Base-by-base conservation (phyloP, 345 rosid species). In the Gossypium herbaceum region DNA sequence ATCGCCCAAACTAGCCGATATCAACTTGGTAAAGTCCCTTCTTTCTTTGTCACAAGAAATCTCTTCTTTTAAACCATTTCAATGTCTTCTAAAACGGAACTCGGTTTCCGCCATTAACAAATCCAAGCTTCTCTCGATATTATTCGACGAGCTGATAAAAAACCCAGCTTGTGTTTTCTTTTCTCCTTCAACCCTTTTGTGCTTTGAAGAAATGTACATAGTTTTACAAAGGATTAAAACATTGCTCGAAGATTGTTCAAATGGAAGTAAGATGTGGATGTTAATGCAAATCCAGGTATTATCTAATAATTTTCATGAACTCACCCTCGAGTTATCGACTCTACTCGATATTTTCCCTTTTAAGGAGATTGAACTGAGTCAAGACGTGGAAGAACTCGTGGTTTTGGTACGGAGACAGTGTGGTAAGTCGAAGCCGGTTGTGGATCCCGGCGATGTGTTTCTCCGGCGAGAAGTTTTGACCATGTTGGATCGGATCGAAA, bases 171-270 rank as follows among this genome's bases (percentile, higher is more conserved):
- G 70, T 0, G 51, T 2, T 17, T 58, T 79, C 25, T 79, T 80
- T 54, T 82, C 91, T 3, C 77, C 86, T 6, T 87, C 91, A 0
- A 75, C 86, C 22, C 79, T 85, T 15, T 88, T 92, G n/a, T 94
- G 98, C 75, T 85, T 92, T 52, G 92, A 94, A 48, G 98, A 94
- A 86, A 81, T 94, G 91, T 87, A 86, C 76, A 79, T 91, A 58
- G 85, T 91, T 43, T 80, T 94, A 45, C 97, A 92, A 48, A 83
- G 94, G 76, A 84, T 90, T 72, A 92, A 85, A 79, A 77, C 90
- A 16, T 44, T 89, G 71, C 74, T 95, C 1, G 94, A 95, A 7
- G 98, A 90, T 70, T 93, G 94, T 73, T 84, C 80, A 1, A 80
- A 82, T 3, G 85, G 91, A n/a, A 91, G 93, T 87, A 85, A 68